These are phyloP conservation scores for Penicillium sp. DNA, from an alignment of 2,329 filamentous ascomycete genomes.

Conservation along the genomic window DNA sequence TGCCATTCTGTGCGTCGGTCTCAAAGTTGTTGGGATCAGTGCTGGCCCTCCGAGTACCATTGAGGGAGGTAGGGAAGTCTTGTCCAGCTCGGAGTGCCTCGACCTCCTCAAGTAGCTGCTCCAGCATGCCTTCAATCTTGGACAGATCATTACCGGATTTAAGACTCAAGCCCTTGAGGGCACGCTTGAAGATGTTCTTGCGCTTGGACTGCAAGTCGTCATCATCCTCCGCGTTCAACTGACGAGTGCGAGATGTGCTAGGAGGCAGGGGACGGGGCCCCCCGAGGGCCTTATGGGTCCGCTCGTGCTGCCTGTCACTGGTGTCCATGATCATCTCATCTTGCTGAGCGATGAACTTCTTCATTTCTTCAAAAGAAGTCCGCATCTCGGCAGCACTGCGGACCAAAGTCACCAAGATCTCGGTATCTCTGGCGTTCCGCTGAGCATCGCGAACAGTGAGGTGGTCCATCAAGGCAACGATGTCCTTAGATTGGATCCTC, in stretches of 20 bases:
- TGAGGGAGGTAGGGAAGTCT: conserved; percentile 36
- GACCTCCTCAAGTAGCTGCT: conserved; percentile 87
- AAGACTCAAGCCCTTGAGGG: conserved; percentile 83
- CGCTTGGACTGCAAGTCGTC: conserved; percentile 70
- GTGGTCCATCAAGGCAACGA: conserved; percentile 96
- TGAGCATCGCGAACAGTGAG: conserved; percentile 96
- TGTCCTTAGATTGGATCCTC: conserved; percentile 91
- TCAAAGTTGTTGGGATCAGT: conserved; percentile 76
- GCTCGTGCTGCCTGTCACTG: conserved; percentile 83
- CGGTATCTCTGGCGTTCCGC: conserved; percentile 90
- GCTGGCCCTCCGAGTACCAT: conserved; percentile 44
- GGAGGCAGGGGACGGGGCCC: conserved; percentile 81
- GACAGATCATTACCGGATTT: conserved; percentile 85
- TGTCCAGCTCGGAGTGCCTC: conserved; percentile 69
- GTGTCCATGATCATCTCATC: conserved; percentile 85
- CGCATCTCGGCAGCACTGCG: conserved; percentile 95
- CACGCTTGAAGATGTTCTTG: conserved; percentile 88
- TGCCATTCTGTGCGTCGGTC: conserved; percentile 74
- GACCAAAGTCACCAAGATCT: conserved; percentile 91
- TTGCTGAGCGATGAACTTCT: conserved; percentile 83
- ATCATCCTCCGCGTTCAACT: conserved; percentile 50
- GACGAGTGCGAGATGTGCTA: conserved; percentile 58
- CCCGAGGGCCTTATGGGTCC: conserved; percentile 76
- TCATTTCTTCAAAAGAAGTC: conserved; percentile 92
- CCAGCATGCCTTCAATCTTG: conserved; percentile 87